Conservation (phyloP, 106 monocot species). For the Platanthera guangdongensis region DNA sequence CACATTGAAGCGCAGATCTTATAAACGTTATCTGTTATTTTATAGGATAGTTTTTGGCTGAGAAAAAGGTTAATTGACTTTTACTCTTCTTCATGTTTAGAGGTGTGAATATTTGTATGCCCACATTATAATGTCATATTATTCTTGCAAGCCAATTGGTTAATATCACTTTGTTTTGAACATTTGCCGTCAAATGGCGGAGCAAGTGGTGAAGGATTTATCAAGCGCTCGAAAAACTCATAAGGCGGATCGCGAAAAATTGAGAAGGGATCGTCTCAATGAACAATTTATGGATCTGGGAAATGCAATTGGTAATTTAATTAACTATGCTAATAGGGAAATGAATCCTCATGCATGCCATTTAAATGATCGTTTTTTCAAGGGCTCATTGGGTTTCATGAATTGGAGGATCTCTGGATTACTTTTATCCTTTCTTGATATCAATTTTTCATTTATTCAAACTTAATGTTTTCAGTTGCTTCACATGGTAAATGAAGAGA, state of each 20-base stretch:
- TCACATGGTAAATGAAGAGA: background rate
- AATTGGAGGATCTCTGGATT: background rate
- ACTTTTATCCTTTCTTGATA: background rate
- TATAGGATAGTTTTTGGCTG: background rate
- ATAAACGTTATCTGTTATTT: background rate
- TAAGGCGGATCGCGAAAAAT: conserved; percentile 94
- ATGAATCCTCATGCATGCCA: background rate
- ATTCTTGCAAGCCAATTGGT: background rate
- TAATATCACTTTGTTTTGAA: background rate
- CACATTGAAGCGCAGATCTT: background rate
- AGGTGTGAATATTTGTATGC: background rate
- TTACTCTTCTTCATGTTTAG: background rate
- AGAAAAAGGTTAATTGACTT: background rate
- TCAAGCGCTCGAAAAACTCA: conserved; percentile 61
- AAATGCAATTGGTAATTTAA: conserved; percentile 54
- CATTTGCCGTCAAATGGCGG: conserved; percentile 35
- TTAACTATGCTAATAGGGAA: background rate
- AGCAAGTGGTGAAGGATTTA: conserved; percentile 24
- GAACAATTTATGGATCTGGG: conserved; percentile 84
- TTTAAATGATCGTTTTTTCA: background rate
- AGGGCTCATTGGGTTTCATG: background rate
- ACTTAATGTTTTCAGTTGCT: background rate
- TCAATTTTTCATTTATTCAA: background rate
- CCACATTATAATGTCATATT: background rate
- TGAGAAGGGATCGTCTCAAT: conserved; percentile 87